A percentile compares a stretch with the other conserved stretches of the same genome.
Conservation (phyloP, 2,329 filamentous ascomycete species). For the Talaromyces sp. region DNA sequence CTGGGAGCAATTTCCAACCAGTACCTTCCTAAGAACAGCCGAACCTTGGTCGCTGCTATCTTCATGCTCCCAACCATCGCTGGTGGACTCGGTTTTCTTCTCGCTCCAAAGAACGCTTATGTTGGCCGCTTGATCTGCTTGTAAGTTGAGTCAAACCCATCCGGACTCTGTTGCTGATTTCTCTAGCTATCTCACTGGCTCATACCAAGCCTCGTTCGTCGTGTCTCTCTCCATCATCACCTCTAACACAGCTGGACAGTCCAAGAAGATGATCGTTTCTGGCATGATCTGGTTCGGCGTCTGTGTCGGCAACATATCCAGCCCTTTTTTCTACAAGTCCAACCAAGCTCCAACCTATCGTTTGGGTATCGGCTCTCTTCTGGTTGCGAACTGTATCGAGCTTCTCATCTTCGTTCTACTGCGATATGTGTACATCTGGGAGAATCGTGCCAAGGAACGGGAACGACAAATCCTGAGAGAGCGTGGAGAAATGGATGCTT, state of each 20-base stretch:
- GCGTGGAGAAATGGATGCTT: slow-evolving; percentile 12
- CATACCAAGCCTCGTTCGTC: slow-evolving; percentile 30
- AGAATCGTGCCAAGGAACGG: slow-evolving; percentile 19
- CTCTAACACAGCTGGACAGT: slow-evolving; percentile 29
- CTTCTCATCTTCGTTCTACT: slow-evolving; percentile 20
- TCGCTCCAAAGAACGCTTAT: slow-evolving; percentile 17
- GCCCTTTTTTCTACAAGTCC: slow-evolving; percentile 29
- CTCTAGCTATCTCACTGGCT: slow-evolving; percentile 26
- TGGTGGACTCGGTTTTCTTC: slow-evolving; percentile 22
- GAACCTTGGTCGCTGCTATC: slow-evolving; percentile 21
- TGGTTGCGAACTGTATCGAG: slow-evolving; percentile 24
- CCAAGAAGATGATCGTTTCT: slow-evolving; percentile 31
- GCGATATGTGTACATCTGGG: slow-evolving; percentile 19
- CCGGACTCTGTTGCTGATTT: not conserved
- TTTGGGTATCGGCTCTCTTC: slow-evolving; percentile 26
- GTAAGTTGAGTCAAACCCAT: slow-evolving; percentile 6
- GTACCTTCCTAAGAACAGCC: slow-evolving; percentile 23
- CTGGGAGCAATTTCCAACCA: slow-evolving; percentile 22
- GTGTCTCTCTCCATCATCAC: slow-evolving; percentile 31
- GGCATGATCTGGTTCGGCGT: slow-evolving; percentile 29
- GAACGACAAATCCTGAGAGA: slow-evolving; percentile 1
- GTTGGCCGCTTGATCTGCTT: slow-evolving; percentile 25
- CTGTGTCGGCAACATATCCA: slow-evolving; percentile 27
- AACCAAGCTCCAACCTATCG: slow-evolving; percentile 26
- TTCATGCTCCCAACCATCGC: slow-evolving; percentile 26